phyloP scores from a whole-genome alignment of 2,329 filamentous ascomycete species.

The Phialocephala subalpina region DNA sequence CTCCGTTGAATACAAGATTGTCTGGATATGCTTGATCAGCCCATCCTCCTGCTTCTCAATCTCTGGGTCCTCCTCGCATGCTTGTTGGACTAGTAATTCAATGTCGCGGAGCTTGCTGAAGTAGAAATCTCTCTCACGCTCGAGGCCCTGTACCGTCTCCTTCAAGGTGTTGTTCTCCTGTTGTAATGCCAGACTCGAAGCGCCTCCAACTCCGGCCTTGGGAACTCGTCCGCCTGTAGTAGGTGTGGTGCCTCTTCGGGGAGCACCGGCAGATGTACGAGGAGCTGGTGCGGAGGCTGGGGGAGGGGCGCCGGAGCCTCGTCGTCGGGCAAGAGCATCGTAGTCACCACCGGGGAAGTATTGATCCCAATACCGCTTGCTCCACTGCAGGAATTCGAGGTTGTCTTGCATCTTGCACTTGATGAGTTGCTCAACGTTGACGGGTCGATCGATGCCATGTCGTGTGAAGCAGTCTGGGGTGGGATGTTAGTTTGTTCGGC shows the following conservation, averaged over 20 bases:
- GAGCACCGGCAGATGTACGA: constrained; percentile 55
- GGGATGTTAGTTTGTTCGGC: constrained; percentile 18
- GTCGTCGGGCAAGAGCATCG: constrained; percentile 86
- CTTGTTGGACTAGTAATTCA: constrained; percentile 91
- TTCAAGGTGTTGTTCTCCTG: constrained; percentile 89
- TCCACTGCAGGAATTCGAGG: constrained; percentile 97
- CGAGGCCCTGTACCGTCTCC: constrained; percentile 92
- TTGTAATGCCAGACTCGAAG: constrained; percentile 75
- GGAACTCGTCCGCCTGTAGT: constrained; percentile 53
- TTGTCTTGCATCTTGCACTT: constrained; percentile 99
- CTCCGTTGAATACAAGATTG: constrained; percentile 97
- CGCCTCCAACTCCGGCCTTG: constrained; percentile 56
- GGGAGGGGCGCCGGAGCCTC: constrained; percentile 72
- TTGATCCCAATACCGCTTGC: constrained; percentile 97
- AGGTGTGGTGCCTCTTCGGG: constrained; percentile 51
- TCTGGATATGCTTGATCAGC: constrained; percentile 94
- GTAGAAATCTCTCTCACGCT: constrained; percentile 98
- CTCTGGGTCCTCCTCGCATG: constrained; percentile 90
- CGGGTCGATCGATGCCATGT: constrained; percentile 87
- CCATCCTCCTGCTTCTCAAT: constrained; percentile 93
- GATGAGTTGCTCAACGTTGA: constrained; percentile 86
- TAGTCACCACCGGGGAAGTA: constrained; percentile 98
- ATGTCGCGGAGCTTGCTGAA: constrained; percentile 99
- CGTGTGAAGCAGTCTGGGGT: constrained; percentile 79
- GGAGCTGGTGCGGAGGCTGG: constrained; percentile 55